Base-by-base conservation (phyloP, 176 grass and related monocot genomes). In the Juncus inflexus region DNA sequence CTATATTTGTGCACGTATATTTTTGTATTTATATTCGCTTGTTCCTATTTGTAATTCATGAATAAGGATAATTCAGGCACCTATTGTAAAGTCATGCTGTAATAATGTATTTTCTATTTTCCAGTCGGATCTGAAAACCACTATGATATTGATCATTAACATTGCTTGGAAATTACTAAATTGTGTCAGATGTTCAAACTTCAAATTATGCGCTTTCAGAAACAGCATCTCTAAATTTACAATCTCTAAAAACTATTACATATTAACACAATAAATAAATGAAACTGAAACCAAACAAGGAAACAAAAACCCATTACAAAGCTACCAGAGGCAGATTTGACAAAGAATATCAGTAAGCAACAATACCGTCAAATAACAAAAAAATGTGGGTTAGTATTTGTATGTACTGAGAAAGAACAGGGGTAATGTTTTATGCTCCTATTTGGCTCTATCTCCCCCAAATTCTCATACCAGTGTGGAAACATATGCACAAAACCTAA, bases 301-400 rank as follows among this genome's bases (percentile, higher is more conserved):
- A 35, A 35, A 13, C 10, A 58, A 71, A 42, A 57, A 2, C 66
- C 55, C 35, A 69, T 69, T 69, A 69, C 66, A 69, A 49, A 65
- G 35, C 55, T 69, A 69, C 37, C 54, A 12, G 35, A 12, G 9
- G 42, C 15, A 4, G 36, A 69, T 67, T 69, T 39, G 50, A 54
- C 66, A 69, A 69, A 55, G 40, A 39, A 54, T 13, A 66, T 50
- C 51, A 35, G 63, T 51, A 41, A 69, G 66, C 36, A 49, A 6
- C 42, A 54, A 10, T 15, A 37, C 37, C 50, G 52, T 52, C 66
- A 41, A 9, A 5, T 2, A 3, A 28, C 52, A 43, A 37, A 15
- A 6, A 55, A 16, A 7, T 47, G 43, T 35, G 13, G 62, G 43
- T 47, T 47, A 47, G 43, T 47, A 47, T 6, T 47, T 47, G 9